Percentiles rank a stretch among this genome's conserved stretches.
These are phyloP conservation scores for Trichoderma simmonsii DNA, from an alignment of 2,329 filamentous ascomycete genomes.

Conservation along the genomic window DNA sequence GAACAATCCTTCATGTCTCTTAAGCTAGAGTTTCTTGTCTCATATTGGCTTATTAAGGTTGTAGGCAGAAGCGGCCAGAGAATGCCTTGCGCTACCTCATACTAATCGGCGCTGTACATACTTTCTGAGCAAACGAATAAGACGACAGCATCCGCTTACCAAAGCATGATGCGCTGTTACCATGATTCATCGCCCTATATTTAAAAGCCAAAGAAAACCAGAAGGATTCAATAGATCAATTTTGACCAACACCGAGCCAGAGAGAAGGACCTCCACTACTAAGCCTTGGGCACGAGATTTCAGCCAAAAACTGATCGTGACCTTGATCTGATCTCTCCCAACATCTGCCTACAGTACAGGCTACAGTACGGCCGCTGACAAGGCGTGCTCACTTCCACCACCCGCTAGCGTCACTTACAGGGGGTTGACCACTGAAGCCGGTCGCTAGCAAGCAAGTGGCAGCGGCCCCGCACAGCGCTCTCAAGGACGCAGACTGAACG, in stretches of 20 bases:
- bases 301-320: background rate
- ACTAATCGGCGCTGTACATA: background rate
- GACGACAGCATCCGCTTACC: background rate
- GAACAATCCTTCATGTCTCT: background rate
- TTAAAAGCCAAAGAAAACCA: background rate
- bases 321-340: background rate
- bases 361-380: background rate
- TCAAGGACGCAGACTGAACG: conserved; percentile 1
- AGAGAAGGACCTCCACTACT: background rate
- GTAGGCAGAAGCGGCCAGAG: background rate
- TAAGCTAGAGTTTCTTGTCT: background rate
- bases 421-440: conserved; percentile 6
- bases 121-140: background rate
- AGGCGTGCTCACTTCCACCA: background rate
- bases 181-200: background rate
- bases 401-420: conserved; percentile 6
- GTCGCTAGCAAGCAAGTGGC: background rate
- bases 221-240: background rate
- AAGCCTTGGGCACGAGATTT: background rate
- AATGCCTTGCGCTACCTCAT: background rate
- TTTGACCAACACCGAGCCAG: background rate
- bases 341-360: background rate
- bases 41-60: no score
- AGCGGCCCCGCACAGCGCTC: conserved; percentile 12
- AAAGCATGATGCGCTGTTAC: background rate